phyloP scores from a whole-genome alignment of 176 grass and related monocot species.

The Aegilops longissima region DNA sequence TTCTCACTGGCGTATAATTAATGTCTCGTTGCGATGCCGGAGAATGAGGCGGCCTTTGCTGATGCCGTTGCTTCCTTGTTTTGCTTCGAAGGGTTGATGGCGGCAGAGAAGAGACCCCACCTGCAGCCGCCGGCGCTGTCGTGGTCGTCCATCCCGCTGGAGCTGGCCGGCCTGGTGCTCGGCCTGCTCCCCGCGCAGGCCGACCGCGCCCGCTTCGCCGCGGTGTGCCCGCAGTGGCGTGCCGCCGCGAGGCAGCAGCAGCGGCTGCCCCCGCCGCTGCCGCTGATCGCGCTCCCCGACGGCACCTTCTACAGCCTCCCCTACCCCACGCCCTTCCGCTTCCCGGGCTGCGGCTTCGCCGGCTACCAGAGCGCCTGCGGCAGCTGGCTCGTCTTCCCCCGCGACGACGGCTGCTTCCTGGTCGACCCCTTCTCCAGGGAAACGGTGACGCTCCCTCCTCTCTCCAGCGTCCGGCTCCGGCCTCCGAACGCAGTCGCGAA shows the following conservation, averaged over 20 bases:
- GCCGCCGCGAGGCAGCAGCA: not conserved
- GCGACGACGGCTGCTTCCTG: not conserved
- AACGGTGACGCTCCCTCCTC: not conserved
- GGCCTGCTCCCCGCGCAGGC: not conserved
- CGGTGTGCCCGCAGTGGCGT: not conserved
- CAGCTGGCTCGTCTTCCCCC: not conserved
- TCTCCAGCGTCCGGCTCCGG: not conserved
- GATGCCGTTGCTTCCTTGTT: not conserved
- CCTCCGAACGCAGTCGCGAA: not conserved
- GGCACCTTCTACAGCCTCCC: slow-evolving; percentile 6
- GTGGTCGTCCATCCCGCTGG: not conserved
- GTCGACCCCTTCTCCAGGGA: not conserved
- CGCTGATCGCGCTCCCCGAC: not conserved
- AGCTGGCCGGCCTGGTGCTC: slow-evolving; percentile 3
- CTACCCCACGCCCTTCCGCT: not conserved
- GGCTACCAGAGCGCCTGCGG: not conserved
- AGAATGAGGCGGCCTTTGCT: not conserved
- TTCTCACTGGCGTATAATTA: no score
- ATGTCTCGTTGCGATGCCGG: no score
- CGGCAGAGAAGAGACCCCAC: not conserved
- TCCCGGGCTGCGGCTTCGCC: not conserved
- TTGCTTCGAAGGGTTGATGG: not conserved
- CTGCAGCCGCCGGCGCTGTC: not conserved
- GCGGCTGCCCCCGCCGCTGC: not conserved
- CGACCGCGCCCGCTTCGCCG: not conserved